Evolutionary conservation across 495 filamentous ascomycete species (phyloP).

Genomic region (Penicillium steckii): DNA sequence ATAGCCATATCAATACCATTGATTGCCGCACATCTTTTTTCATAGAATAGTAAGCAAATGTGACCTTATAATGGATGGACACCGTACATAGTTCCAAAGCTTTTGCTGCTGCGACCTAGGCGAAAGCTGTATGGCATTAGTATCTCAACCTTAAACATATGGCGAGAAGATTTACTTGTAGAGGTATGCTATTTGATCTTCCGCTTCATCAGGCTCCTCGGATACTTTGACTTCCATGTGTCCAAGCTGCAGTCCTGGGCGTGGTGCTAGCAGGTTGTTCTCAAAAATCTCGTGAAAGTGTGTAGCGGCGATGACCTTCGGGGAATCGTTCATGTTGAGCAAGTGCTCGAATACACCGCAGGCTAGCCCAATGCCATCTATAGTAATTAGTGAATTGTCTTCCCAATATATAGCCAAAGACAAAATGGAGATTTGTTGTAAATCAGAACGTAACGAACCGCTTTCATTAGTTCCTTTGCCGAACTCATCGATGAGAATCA

Average conservation of each 20-base stretch:
- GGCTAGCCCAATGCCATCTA: conserved; percentile 84
- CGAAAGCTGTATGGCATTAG: conserved; percentile 43
- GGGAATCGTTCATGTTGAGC: conserved; percentile 56
- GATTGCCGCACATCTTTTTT: conserved; percentile 67
- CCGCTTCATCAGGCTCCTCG: conserved; percentile 52
- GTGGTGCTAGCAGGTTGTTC: conserved; percentile 57
- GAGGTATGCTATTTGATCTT: conserved; percentile 83
- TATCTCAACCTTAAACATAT: not conserved
- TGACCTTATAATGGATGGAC: not conserved
- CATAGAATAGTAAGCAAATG: not conserved
- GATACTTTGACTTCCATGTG: conserved; percentile 88
- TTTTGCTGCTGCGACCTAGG: conserved; percentile 71
- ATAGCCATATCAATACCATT: conserved; percentile 76
- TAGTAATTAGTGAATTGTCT: not conserved
- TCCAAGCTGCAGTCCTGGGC: conserved; percentile 64
- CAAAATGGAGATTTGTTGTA: not conserved
- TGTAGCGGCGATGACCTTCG: conserved; percentile 84
- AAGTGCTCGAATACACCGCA: conserved; percentile 80
- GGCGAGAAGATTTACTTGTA: conserved; percentile 58
- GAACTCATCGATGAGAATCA: conserved; percentile 92
- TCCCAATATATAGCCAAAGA: too few species aligned
- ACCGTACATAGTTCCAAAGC: conserved; percentile 70
- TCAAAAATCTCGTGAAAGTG: conserved; percentile 97
- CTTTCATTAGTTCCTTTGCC: conserved; percentile 86
- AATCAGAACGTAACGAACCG: conserved; percentile 32